Base-by-base conservation (phyloP, 805 yeast genomes). In the Kuraishia floccosa region DNA sequence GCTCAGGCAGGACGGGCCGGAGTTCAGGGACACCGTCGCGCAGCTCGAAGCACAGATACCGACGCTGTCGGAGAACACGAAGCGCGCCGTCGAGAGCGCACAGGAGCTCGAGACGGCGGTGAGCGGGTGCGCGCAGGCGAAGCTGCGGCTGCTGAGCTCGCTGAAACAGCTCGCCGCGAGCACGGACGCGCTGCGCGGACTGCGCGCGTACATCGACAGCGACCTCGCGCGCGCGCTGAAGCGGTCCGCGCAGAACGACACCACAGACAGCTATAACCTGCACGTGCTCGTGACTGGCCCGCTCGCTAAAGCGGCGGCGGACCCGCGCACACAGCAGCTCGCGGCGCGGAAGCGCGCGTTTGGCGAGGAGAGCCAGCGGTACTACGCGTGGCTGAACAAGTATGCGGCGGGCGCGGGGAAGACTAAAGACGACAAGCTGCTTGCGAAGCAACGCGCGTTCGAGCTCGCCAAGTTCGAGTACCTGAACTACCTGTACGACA, bases 1-100 rank as follows among this genome's bases (percentile, higher is more conserved):
- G 8, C 42, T 53, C 0, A 34, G 49, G 52, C 42, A 58, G 36
- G 62, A 63, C 49, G 68, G 58, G 4, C 60, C 60, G 2, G 35
- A 40, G 4, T 51, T 54, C 25, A 38, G 60, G 31, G 50, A 45
- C 15, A 36, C 53, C 1, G 24, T 55, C 10, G 31, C 33, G 11
- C 43, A 41, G 13, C 52, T 43, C 25, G 60, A 55, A 32, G 27
- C 30, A 9, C 39, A 38, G 26, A 46, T 47, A 2, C 40, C 48
- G 4, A 38, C 39, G 19, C 21, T 47, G 22, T 41, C 38, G 14
- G 39, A 30, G 18, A 32, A 40, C 8, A 27, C 41, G 5, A 44
- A 41, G 25, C 21, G 24, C 15, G 35, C 40, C 4, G 31, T 32
- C 13, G 50, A 40, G 3, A 37, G 34, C 15, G 30, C 42, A 5